Conservation (phyloP, 345 rosid species). For the Excoecaria agallocha region DNA sequence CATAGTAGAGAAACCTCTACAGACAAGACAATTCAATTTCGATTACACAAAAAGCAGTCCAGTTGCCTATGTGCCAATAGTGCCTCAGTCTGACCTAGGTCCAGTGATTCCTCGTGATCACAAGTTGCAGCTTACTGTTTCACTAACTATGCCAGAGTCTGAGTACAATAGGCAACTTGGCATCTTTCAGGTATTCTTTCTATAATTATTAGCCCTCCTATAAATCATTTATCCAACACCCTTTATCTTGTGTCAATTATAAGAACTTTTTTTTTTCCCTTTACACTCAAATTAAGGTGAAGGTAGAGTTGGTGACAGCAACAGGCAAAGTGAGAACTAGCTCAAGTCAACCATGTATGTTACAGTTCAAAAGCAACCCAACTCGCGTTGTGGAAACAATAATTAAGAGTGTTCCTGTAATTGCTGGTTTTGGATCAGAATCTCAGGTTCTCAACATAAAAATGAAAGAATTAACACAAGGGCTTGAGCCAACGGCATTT, state of each 20-base stretch:
- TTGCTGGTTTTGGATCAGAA: conserved; percentile 31
- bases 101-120: conserved; percentile 28
- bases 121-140: conserved; percentile 29
- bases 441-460: conserved; percentile 30
- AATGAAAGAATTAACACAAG: conserved; percentile 28
- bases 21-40: conserved; percentile 22
- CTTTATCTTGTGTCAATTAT: not conserved
- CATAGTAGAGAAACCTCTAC: conserved; percentile 30
- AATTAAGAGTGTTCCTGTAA: conserved; percentile 23
- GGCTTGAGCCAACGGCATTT: conserved; percentile 26
- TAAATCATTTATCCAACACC: not conserved
- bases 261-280: not conserved
- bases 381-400: conserved; percentile 20
- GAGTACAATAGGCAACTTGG: conserved; percentile 37
- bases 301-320: conserved; percentile 32
- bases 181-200: conserved; percentile 30
- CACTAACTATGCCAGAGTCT: conserved; percentile 33
- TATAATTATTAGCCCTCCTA: too few species aligned
- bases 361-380: conserved; percentile 34
- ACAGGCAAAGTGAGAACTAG: conserved; percentile 29
- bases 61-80: conserved; percentile 24
- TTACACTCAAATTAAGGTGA: conserved; percentile 15
- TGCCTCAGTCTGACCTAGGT: not conserved
- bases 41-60: conserved; percentile 34
- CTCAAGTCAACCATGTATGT: conserved; percentile 33